Evolutionary conservation across 2,329 filamentous ascomycete species (phyloP).

Genomic region (Claviceps sorghi): DNA sequence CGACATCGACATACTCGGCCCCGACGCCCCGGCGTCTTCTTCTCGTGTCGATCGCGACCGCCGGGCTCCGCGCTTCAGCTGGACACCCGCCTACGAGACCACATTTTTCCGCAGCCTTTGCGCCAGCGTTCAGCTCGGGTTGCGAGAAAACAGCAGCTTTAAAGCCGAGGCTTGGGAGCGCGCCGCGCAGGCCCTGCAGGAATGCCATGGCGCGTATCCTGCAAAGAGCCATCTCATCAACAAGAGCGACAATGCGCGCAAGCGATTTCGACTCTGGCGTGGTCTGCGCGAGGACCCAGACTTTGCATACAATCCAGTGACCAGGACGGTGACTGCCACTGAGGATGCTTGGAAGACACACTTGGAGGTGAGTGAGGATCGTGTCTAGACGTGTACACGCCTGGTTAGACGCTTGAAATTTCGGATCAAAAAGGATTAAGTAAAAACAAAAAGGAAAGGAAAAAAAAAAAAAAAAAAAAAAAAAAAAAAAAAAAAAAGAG

Average conservation of each 20-base stretch:
- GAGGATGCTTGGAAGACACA: conserved; percentile 44
- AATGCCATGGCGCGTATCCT: conserved; percentile 41
- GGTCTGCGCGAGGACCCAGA: conserved; percentile 42
- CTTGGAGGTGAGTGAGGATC: conserved; percentile 35
- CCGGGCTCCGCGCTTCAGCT: conserved; percentile 41
- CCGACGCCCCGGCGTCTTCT: conserved; percentile 18
- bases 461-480: no score
- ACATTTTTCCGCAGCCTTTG: conserved; percentile 48
- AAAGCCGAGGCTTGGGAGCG: conserved; percentile 47
- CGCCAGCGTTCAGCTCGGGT: conserved; percentile 42
- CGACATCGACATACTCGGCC: conserved; percentile 22
- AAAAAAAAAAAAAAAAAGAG: no score
- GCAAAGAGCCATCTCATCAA: conserved; percentile 48
- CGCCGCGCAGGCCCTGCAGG: conserved; percentile 37
- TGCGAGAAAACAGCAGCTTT: conserved; percentile 45
- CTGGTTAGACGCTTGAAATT: no score
- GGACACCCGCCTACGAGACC: conserved; percentile 42
- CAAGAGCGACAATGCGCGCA: conserved; percentile 48
- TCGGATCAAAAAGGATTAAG: no score
- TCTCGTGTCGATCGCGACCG: conserved; percentile 24
- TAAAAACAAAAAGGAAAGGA: no score
- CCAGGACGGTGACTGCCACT: conserved; percentile 37
- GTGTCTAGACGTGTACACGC: no score
- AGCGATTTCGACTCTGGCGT: conserved; percentile 47
- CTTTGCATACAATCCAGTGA: conserved; percentile 37